Conservation (phyloP, 805 yeast genomes). For the Yarrowia hollandica region DNA sequence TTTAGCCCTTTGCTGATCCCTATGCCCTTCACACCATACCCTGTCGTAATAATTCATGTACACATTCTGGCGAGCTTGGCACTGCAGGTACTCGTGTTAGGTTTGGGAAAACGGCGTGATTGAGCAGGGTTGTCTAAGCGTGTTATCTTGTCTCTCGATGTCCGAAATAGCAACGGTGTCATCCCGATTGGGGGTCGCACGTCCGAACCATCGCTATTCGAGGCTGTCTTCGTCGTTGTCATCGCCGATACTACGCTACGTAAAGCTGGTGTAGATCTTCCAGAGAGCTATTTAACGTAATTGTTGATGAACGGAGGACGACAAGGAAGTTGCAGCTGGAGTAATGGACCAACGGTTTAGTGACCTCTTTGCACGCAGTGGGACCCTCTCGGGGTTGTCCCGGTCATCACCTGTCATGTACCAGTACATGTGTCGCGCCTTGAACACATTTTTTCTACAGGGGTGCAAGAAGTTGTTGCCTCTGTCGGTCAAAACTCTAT, state of each 20-base stretch:
- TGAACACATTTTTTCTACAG: not conserved
- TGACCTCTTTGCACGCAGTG: no score
- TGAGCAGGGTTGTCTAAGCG: not conserved
- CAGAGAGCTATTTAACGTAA: no score
- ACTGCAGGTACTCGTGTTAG: constrained; percentile 13
- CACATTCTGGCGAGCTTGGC: constrained; percentile 20
- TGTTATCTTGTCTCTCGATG: not conserved
- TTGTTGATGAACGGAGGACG: no score
- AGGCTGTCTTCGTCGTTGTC: not conserved
- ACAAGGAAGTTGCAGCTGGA: no score
- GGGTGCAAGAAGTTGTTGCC: not conserved
- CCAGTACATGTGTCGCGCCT: not conserved
- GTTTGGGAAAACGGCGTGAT: constrained; percentile 10
- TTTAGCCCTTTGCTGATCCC: no score
- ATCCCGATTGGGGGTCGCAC: not conserved
- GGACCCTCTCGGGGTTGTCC: no score
- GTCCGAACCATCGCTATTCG: not conserved
- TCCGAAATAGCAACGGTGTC: not conserved
- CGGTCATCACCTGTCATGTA: no score
- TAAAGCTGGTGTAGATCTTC: constrained; percentile 3
- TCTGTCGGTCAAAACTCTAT: not conserved
- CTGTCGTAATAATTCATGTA: not conserved
- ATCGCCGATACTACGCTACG: not conserved
- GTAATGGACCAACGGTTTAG: no score
- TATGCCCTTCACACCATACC: no score